Base-by-base conservation (phyloP, 306 rosid species). In the Heteromeles arbutifolia region DNA sequence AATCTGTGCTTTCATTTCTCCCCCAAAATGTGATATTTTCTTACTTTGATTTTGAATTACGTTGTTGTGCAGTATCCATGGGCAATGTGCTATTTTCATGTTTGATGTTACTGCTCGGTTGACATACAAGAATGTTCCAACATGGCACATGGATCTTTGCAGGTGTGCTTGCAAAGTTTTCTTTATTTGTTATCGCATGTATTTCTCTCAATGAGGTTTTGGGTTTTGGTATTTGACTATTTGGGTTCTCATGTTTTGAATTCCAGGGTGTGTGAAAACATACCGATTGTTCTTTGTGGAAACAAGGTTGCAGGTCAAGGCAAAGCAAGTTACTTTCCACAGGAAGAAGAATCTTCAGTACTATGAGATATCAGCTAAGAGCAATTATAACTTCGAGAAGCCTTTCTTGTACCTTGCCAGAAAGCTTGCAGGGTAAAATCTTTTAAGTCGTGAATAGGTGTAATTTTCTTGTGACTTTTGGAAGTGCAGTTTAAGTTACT, bases 281-380 rank as follows among this genome's bases (percentile, higher is more conserved):
- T 90, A 57, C 96, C 93, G 18, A 88, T 90, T 77, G 96, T 90
- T 80, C 93, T 90, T 11, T 90, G 96, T 0, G 96, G 96, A 26
- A 91, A 91, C 86, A 91, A 91, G 86, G 96, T 91, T 76, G 77
- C 96, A 91, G 74, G 96, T 91, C 78, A 91, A 91, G 79, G 96
- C 96, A 54, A 91, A 91, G 85, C 94, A 91, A 78, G 97, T 91
- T 58, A 91, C 97, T 13, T 91, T 91, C 83, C 97, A 91, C 85
- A 37, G 97, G 83, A 91, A 91, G 81, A 91, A 91, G 81, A 89
- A 89, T 73, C 79, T 91, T 78, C 94, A 91, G 83, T 91, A 91
- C 78, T 91, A 91, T 29, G 97, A 91, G 75, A 91, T 91, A 22
- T 91, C 97, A 48, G 97, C 97, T 1, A 91, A 89, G 91, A 91